These are phyloP conservation scores for Eucalyptus polyanthemos DNA, from an alignment of 345 rosid species.

Conservation along the genomic window DNA sequence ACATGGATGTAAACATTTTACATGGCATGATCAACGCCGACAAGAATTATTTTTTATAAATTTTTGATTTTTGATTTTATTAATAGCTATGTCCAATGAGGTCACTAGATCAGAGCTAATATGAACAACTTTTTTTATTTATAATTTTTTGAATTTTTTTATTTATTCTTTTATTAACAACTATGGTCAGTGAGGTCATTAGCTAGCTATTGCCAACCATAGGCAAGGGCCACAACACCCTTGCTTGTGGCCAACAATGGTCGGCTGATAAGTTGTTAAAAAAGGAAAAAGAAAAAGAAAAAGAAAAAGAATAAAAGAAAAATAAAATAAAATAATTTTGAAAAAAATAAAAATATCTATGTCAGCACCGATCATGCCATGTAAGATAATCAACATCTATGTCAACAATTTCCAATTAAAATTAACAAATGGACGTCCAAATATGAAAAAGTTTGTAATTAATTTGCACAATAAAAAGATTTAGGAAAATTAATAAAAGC, in stretches of 20 bases:
- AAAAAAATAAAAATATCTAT: background rate
- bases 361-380: accelerated
- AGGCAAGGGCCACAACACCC: background rate
- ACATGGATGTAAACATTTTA: background rate
- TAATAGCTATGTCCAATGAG: background rate
- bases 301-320: too few species aligned
- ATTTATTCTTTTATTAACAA: background rate
- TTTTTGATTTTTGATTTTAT: background rate
- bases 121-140: background rate
- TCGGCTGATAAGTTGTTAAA: background rate
- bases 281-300: too few species aligned
- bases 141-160: background rate
- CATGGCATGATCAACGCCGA: accelerated
- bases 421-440: background rate
- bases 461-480: background rate
- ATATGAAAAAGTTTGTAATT: background rate
- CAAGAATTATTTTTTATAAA: background rate
- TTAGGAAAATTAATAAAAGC: background rate
- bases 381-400: accelerated
- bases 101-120: background rate
- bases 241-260: background rate
- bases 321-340: accelerated
- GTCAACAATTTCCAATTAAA: accelerated
- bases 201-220: background rate
- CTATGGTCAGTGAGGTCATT: background rate